Evolutionary conservation across 169 alveolate species (phyloP).

Genomic region (Plasmodium adleri): DNA sequence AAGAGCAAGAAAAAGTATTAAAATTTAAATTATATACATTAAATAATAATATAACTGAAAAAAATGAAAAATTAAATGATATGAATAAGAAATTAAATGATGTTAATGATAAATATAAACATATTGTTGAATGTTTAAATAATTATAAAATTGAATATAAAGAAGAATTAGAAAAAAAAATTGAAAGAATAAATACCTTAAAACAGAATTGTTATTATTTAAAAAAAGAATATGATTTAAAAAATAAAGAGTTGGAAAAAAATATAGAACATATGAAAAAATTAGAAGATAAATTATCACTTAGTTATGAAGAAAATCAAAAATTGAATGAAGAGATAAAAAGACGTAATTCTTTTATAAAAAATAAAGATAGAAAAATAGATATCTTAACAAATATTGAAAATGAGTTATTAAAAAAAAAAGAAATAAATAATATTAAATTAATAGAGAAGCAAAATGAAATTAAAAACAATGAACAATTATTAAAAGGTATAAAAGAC

Average conservation of each 20-base stretch:
- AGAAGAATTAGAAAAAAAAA: slow-evolving; percentile 14
- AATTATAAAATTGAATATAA: neutral
- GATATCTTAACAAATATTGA: slow-evolving; percentile 13
- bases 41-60: neutral
- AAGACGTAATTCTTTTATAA: slow-evolving; percentile 16
- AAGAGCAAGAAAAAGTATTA: slow-evolving; percentile 1
- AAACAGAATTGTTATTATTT: slow-evolving; percentile 8
- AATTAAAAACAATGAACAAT: slow-evolving; percentile 1
- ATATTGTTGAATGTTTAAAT: neutral
- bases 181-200: neutral
- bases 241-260: slow-evolving; percentile 3
- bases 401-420: slow-evolving; percentile 29
- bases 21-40: slow-evolving; percentile 23
- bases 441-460: slow-evolving; percentile 3
- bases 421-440: slow-evolving; percentile 18
- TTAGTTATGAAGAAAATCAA: slow-evolving; percentile 9
- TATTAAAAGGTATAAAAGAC: slow-evolving; percentile 5
- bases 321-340: slow-evolving; percentile 39
- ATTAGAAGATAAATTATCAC: neutral
- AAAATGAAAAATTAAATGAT: slow-evolving; percentile 11
- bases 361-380: slow-evolving; percentile 41
- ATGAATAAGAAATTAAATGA: slow-evolving; percentile 6
- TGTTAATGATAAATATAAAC: neutral
- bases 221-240: slow-evolving; percentile 7
- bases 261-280: slow-evolving; percentile 8